These are phyloP conservation scores for Pseudogymnoascus sp. DNA, from an alignment of 2,329 filamentous ascomycete species.

Conservation along the genomic window DNA sequence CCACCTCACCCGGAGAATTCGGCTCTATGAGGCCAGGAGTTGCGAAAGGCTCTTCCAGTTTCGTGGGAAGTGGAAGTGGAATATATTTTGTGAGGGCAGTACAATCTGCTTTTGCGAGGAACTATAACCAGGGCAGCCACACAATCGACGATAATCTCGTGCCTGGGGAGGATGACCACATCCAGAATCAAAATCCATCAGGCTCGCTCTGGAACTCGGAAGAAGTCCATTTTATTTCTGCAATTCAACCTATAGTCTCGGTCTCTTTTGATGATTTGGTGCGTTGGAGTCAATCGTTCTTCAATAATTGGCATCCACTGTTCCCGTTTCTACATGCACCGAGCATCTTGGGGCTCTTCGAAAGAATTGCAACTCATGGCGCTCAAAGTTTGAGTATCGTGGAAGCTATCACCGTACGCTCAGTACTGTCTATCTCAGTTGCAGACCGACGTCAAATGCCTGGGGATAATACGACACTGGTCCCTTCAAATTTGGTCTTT, in stretches of 20 bases:
- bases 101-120: constrained; percentile 38
- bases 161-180: constrained; percentile 49
- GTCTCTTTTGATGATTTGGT: constrained; percentile 41
- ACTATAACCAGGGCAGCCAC: constrained; percentile 20
- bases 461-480: constrained; percentile 16
- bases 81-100: constrained; percentile 52
- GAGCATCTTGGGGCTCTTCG: constrained; percentile 39
- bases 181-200: constrained; percentile 28
- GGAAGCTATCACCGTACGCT: constrained; percentile 38
- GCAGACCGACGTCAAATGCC: constrained; percentile 41
- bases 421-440: constrained; percentile 44
- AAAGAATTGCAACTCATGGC: constrained; percentile 32
- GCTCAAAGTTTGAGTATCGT: constrained; percentile 26
- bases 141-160: constrained; percentile 36
- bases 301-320: constrained; percentile 49
- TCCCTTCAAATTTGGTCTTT: constrained; percentile 40
- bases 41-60: constrained; percentile 40
- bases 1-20: constrained; percentile 28
- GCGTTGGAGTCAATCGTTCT: constrained; percentile 44
- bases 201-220: constrained; percentile 30
- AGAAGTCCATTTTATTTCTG: constrained; percentile 24
- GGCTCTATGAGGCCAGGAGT: constrained; percentile 43
- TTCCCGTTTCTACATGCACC: constrained; percentile 50
- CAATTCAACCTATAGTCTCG: neutral
- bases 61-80: constrained; percentile 49